Evolutionary conservation across 192 early-diverging fungal genomes (phyloP).

Genomic region (Coemansia sp.): DNA sequence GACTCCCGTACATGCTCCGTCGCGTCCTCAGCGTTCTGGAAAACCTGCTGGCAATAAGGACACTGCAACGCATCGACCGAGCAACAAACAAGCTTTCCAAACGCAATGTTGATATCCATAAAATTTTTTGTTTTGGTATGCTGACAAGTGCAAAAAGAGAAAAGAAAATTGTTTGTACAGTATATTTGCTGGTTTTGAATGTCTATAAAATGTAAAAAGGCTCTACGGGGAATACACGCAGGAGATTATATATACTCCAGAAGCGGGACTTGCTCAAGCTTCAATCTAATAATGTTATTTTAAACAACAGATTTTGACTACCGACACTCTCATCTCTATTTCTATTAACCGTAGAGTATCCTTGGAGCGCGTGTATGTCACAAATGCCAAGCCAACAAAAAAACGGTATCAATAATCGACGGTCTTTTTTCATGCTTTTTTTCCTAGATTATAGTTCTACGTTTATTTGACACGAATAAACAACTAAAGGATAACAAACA

Average conservation of each 20-base stretch:
- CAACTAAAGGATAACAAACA: no score
- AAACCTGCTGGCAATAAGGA: not conserved
- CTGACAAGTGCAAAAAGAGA: not conserved
- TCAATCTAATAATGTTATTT: not conserved
- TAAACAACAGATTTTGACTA: not conserved
- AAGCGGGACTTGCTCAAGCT: no score
- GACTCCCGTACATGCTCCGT: slow-evolving; percentile 6
- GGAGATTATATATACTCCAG: not conserved
- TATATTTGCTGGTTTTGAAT: not conserved
- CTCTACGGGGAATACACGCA: not conserved
- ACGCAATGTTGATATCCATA: not conserved
- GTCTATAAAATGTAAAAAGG: not conserved
- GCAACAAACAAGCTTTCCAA: not conserved
- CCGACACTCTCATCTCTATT: not conserved
- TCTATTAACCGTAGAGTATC: not conserved
- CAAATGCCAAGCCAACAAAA: no score
- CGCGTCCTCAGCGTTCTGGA: not conserved
- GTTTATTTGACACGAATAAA: not conserved
- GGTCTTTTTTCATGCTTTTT: not conserved
- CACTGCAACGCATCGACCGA: not conserved
- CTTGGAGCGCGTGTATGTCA: not conserved
- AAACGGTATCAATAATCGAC: not conserved
- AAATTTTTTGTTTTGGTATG: no score
- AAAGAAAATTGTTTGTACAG: not conserved
- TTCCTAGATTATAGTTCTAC: not conserved